Evolutionary conservation across 768 basidiomycete genomes (phyloP), one percentile per base, ranked within the genome.

Genomic region (Hydnum rufescens): DNA sequence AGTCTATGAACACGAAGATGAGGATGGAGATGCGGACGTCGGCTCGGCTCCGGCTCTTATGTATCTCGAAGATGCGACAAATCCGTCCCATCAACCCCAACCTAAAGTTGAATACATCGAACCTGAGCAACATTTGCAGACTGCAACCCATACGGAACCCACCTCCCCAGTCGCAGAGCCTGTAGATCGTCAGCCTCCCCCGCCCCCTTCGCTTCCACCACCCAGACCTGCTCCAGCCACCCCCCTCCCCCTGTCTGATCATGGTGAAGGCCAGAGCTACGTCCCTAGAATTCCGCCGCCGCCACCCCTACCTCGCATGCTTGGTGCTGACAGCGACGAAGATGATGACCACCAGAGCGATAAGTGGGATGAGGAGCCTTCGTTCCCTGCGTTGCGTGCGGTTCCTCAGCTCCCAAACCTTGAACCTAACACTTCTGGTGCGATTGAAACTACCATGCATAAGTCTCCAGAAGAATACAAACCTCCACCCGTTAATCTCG

Each of bases 161-260:
- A n/a, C n/a, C n/a, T n/a, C n/a, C n/a, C n/a, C n/a, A n/a, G n/a
- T n/a, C n/a, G n/a, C n/a, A n/a, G n/a, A n/a, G n/a, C n/a, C 28
- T 47, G 25, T 47, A 26, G 16, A 32, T 4, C 19, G 8, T 5
- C 23, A 53, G 4, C 22, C 34, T 42, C 52, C 42, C n/a, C 53
- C 55, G 18, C 52, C 53, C n/a, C 25, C 44, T 4, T 34, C 54
- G 28, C 53, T 54, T 3, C 47, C 52, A 19, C 23, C 39, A 1
- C 2, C 23, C 34, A 19, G 8, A 39, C 8, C 34, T 39, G 8
- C 34, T 19, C 19, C 34, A 8, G 34, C 25, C 5, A 29, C 5
- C 13, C 13, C 6, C 48, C 48, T 4, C 19, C 5, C 48, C 6
- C 28, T 23, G 22, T 13, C 4, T 22, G 31, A 51, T 5, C 13